Evolutionary conservation across 805 yeast species (phyloP).

Genomic region (Starmerella lactis-condensi): DNA sequence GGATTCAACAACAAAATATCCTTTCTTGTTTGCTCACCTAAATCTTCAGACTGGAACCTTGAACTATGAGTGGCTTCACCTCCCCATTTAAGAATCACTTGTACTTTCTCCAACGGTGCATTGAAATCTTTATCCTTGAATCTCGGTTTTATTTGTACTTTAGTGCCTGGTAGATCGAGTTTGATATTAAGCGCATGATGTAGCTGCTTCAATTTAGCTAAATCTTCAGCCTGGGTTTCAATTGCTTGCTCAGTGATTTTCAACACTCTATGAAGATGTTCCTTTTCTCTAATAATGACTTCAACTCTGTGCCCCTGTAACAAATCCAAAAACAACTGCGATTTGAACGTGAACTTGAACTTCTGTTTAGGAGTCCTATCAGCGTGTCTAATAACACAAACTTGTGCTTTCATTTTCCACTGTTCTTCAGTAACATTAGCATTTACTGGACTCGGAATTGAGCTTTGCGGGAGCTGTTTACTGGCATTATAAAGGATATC

Average conservation of each 20-base stretch:
- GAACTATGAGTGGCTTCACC: conserved; percentile 99
- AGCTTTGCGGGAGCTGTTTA: conserved; percentile 17
- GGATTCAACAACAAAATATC: conserved; percentile 73
- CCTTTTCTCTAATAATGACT: conserved; percentile 78
- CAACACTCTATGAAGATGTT: conserved; percentile 68
- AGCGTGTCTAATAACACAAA: conserved; percentile 85
- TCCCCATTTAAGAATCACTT: conserved; percentile 93
- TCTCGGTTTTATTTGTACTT: conserved; percentile 80
- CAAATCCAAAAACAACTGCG: conserved; percentile 67
- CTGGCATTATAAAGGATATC: conserved; percentile 52
- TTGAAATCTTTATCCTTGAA: conserved; percentile 24
- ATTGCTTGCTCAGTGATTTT: conserved; percentile 71
- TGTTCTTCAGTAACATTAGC: conserved; percentile 35
- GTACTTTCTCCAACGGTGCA: conserved; percentile 73
- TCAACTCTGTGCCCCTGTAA: conserved; percentile 91
- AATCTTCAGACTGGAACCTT: conserved; percentile 76
- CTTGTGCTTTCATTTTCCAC: conserved; percentile 92
- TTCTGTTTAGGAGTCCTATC: conserved; percentile 98
- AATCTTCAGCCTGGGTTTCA: conserved; percentile 58
- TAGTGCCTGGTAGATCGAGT: conserved; percentile 83
- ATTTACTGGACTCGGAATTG: conserved; percentile 5
- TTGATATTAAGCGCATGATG: conserved; percentile 76
- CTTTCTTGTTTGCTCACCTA: conserved; percentile 90
- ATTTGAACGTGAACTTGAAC: conserved; percentile 82
- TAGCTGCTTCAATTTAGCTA: conserved; percentile 53